phyloP scores from a whole-genome alignment of 2,329 filamentous ascomycete species.

The Cladosporium sp. region DNA sequence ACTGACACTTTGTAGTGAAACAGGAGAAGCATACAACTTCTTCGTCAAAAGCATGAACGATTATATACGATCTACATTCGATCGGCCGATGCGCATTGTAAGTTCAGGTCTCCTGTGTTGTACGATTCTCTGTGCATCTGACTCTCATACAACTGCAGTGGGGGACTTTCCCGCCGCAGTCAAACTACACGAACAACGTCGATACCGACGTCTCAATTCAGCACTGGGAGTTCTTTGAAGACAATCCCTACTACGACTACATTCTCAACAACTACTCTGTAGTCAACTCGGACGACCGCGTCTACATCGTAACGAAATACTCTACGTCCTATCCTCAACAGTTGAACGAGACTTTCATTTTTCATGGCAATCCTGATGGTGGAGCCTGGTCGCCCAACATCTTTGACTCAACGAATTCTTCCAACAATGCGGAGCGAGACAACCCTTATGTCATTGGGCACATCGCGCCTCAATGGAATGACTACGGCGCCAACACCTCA shows the following conservation, averaged over 20 bases:
- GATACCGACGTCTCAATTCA: slow-evolving; percentile 47
- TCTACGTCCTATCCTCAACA: slow-evolving; percentile 44
- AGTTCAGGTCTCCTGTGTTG: neutral
- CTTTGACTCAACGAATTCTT: slow-evolving; percentile 47
- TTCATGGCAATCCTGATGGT: slow-evolving; percentile 41
- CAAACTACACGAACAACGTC: slow-evolving; percentile 36
- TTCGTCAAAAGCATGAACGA: slow-evolving; percentile 52
- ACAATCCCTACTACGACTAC: slow-evolving; percentile 45
- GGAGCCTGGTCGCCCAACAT: slow-evolving; percentile 48
- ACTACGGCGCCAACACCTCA: slow-evolving; percentile 50
- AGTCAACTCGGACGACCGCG: slow-evolving; percentile 53
- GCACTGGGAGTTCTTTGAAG: slow-evolving; percentile 55
- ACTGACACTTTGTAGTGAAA: slow-evolving; percentile 25
- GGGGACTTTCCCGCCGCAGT: slow-evolving; percentile 50
- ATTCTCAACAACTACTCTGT: slow-evolving; percentile 45
- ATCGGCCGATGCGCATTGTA: slow-evolving; percentile 46
- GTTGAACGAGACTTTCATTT: slow-evolving; percentile 45
- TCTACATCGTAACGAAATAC: slow-evolving; percentile 50
- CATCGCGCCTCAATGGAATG: slow-evolving; percentile 52
- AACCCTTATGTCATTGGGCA: slow-evolving; percentile 45
- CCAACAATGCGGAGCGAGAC: slow-evolving; percentile 42
- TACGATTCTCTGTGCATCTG: neutral
- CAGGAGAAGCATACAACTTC: slow-evolving; percentile 46
- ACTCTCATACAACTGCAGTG: slow-evolving; percentile 30
- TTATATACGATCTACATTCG: slow-evolving; percentile 40